A percentile compares a stretch with the other conserved stretches of the same genome.
Conservation (phyloP, 2,329 filamentous ascomycete species). For the Sarocladium strictum region DNA sequence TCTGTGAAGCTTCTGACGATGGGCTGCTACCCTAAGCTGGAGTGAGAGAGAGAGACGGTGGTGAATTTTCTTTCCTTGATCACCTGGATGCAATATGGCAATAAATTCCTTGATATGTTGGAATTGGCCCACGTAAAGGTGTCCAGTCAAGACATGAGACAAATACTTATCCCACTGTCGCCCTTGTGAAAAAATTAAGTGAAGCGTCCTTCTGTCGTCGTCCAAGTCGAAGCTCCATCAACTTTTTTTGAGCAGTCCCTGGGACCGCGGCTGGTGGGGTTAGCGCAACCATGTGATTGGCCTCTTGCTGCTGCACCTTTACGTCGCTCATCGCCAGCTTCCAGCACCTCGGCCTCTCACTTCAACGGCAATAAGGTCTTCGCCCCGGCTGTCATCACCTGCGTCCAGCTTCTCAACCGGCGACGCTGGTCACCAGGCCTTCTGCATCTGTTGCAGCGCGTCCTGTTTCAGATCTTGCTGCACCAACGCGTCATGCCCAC, state of each 20-base stretch:
- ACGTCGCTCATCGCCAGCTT: slow-evolving; percentile 3
- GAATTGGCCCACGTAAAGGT: background rate
- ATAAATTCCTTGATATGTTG: background rate
- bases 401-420: background rate
- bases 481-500: background rate
- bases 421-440: background rate
- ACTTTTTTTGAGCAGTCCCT: slow-evolving; percentile 5
- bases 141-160: background rate
- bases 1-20: slow-evolving; percentile 4
- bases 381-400: background rate
- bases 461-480: background rate
- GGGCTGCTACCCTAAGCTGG: slow-evolving; percentile 1
- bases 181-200: background rate
- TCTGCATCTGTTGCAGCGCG: background rate
- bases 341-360: background rate
- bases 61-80: background rate
- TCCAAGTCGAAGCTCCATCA: slow-evolving; percentile 1
- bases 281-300: background rate
- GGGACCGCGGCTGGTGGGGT: background rate
- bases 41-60: background rate
- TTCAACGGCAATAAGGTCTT: background rate
- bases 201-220: background rate
- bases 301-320: background rate
- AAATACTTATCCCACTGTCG: background rate
- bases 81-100: background rate